Conservation (phyloP, 805 yeast genomes). For the Saccharomycopsis oosterbeekiorum region DNA sequence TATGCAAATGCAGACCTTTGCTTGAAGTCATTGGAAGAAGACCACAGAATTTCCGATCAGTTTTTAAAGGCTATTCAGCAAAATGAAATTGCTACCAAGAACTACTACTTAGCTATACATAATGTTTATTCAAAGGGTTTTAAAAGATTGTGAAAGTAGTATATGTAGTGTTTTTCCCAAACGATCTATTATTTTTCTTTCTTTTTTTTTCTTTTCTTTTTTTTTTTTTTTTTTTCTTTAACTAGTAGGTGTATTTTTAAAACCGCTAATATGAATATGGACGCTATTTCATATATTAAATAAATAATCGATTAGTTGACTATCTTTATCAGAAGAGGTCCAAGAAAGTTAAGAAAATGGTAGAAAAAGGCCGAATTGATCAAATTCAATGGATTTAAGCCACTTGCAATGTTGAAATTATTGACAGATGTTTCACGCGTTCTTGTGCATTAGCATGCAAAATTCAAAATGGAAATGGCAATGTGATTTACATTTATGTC, state of each 20-base stretch:
- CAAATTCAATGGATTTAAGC: background rate
- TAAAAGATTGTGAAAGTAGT: background rate
- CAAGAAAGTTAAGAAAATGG: too few species aligned
- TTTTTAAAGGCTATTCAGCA: background rate
- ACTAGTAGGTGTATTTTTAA: too few species aligned
- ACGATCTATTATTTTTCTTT: background rate
- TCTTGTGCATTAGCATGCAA: background rate
- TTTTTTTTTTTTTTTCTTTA: too few species aligned
- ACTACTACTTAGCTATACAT: background rate
- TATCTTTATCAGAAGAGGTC: too few species aligned
- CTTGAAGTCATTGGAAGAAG: background rate
- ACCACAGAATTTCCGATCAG: background rate
- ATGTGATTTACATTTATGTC: background rate
- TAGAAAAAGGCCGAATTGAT: background rate
- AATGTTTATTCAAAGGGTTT: background rate
- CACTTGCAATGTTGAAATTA: background rate
- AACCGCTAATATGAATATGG: too few species aligned
- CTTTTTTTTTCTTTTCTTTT: too few species aligned
- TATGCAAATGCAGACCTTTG: background rate
- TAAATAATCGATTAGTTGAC: too few species aligned
- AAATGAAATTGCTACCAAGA: background rate
- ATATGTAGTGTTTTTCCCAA: too few species aligned
- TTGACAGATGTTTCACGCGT: background rate
- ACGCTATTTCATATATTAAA: too few species aligned
- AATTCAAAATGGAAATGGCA: background rate